Conservation (phyloP, 2,329 filamentous ascomycete species). For the Botrytis pseudocinerea region DNA sequence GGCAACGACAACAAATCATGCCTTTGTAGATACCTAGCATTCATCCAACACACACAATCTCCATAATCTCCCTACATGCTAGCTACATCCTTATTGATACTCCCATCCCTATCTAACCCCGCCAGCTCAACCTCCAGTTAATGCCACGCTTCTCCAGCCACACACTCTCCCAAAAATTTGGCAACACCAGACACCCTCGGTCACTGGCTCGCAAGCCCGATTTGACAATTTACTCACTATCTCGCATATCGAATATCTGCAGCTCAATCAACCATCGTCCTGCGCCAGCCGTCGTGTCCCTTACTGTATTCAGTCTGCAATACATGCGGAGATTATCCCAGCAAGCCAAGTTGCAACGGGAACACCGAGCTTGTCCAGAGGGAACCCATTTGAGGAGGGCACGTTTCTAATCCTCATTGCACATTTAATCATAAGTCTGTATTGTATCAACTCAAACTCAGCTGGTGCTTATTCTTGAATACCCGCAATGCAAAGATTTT, state of each 20-base stretch:
- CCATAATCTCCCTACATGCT: background rate
- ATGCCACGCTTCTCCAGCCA: slow-evolving; percentile 18
- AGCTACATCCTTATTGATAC: background rate
- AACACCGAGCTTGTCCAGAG: slow-evolving; percentile 11
- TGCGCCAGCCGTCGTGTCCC: background rate
- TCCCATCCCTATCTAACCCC: background rate
- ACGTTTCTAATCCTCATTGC: background rate
- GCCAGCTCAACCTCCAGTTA: background rate
- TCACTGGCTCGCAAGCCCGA: background rate
- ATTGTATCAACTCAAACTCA: background rate
- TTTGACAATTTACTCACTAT: background rate
- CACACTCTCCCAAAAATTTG: background rate
- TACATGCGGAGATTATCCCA: slow-evolving; percentile 7
- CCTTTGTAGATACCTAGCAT: too few species aligned
- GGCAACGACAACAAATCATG: background rate
- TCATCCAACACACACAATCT: background rate
- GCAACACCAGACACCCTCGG: background rate
- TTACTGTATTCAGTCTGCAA: background rate
- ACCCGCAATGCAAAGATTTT: background rate
- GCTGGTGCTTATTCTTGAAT: background rate
- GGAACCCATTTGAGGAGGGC: background rate
- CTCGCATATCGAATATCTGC: background rate
- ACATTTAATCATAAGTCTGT: background rate
- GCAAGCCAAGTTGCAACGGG: background rate
- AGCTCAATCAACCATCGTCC: background rate